Evolutionary conservation across 371 early-diverging fungal genomes (phyloP).

Genomic region (Rozella allomycis): DNA sequence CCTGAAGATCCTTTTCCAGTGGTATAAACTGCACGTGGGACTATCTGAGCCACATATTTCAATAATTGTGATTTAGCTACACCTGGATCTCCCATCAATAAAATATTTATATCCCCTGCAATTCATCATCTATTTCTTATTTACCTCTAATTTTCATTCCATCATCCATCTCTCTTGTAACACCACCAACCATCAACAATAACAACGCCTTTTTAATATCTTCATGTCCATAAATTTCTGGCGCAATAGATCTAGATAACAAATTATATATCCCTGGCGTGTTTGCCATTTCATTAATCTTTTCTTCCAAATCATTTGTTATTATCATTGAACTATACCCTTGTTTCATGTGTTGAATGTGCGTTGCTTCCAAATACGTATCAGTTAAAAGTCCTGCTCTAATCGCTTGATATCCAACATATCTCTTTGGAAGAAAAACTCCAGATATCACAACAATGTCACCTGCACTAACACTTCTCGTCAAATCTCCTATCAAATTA

Average conservation of each 20-base stretch:
- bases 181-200: conserved; percentile 72
- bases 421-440: conserved; percentile 82
- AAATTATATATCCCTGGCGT: conserved; percentile 57
- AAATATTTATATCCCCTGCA: conserved; percentile 70
- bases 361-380: conserved; percentile 75
- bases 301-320: conserved; percentile 32
- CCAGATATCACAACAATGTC: conserved; percentile 74
- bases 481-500: conserved; percentile 61
- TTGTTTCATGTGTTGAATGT: conserved; percentile 63
- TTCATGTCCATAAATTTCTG: conserved; percentile 90
- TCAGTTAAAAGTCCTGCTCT: conserved; percentile 89
- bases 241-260: conserved; percentile 82
- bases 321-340: conserved; percentile 58
- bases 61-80: conserved; percentile 85
- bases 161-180: conserved; percentile 56
- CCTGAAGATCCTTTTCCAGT: conserved; percentile 79
- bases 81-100: conserved; percentile 97
- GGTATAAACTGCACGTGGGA: conserved; percentile 79
- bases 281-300: conserved; percentile 34
- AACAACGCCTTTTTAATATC: conserved; percentile 85
- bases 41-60: conserved; percentile 61
- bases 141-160: conserved; percentile 78
- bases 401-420: conserved; percentile 74
- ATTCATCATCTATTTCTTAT: conserved; percentile 4
- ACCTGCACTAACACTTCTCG: conserved; percentile 70